Conservation (phyloP, 805 yeast species). For the Candida qinlingensis region DNA sequence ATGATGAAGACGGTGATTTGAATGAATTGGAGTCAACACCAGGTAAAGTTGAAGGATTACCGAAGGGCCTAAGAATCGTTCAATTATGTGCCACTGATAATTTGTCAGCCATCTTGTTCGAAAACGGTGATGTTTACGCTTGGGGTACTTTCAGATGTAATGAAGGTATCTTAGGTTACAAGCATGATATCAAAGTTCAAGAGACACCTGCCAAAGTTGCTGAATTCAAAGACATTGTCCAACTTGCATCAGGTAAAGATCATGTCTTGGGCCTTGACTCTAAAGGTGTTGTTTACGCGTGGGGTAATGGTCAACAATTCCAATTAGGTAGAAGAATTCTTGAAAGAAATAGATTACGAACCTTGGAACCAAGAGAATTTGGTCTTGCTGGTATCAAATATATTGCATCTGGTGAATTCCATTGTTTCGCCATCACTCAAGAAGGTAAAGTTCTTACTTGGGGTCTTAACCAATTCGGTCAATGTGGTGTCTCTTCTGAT, state of each 20-base stretch:
- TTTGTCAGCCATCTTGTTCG: slow-evolving; percentile 72
- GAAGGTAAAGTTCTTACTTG: slow-evolving; percentile 73
- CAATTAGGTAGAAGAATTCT: slow-evolving; percentile 85
- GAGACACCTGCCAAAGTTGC: slow-evolving; percentile 57
- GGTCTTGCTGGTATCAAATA: slow-evolving; percentile 74
- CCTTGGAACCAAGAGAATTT: slow-evolving; percentile 76
- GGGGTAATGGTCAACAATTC: slow-evolving; percentile 96
- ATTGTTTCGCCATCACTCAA: slow-evolving; percentile 83
- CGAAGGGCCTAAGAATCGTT: slow-evolving; percentile 54
- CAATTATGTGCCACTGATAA: slow-evolving; percentile 92
- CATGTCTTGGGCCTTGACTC: slow-evolving; percentile 80
- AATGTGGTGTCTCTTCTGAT: slow-evolving; percentile 77
- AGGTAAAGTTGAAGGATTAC: slow-evolving; percentile 61
- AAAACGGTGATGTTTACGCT: slow-evolving; percentile 84
- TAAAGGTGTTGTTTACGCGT: slow-evolving; percentile 84
- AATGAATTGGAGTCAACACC: slow-evolving; percentile 91
- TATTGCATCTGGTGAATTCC: slow-evolving; percentile 92
- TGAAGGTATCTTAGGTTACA: slow-evolving; percentile 87
- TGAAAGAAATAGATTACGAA: slow-evolving; percentile 70
- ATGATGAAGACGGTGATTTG: slow-evolving; percentile 73
- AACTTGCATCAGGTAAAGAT: slow-evolving; percentile 89
- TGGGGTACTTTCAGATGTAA: slow-evolving; percentile 97
- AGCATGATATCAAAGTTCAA: slow-evolving; percentile 59
- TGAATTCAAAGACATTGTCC: slow-evolving; percentile 63
- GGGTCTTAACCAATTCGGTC: slow-evolving; percentile 98